Evolutionary conservation across 495 filamentous ascomycete genomes (phyloP).

Genomic region (Lichenothelia convexa): DNA sequence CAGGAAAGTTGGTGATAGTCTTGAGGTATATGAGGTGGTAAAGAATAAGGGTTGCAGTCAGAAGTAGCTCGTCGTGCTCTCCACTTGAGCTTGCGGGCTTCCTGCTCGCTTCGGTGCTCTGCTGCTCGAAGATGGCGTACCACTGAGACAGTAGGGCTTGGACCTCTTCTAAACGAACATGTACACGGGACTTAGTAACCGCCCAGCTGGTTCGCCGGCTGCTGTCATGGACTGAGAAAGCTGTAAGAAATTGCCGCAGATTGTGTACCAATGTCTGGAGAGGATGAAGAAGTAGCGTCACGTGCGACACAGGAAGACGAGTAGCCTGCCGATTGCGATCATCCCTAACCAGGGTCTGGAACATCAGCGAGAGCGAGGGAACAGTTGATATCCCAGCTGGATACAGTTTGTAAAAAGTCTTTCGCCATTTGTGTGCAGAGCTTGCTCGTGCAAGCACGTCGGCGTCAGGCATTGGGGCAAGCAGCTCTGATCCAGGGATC

Average conservation of each 20-base stretch:
- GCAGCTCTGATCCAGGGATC: conserved; percentile 5
- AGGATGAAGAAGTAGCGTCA: not conserved
- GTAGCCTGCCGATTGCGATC: not conserved
- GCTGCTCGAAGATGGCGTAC: conserved; percentile 1
- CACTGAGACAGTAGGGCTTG: conserved; percentile 5
- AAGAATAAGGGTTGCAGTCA: conserved; percentile 7
- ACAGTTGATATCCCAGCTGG: not conserved
- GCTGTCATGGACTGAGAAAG: not conserved
- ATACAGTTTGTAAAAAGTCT: not conserved
- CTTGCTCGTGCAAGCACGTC: conserved; percentile 6
- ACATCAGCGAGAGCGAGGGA: not conserved
- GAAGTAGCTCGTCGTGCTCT: too few species aligned
- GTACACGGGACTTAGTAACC: too few species aligned
- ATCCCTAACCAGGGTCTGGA: too few species aligned
- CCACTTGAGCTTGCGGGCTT: too few species aligned
- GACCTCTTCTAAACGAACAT: not conserved
- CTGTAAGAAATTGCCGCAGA: not conserved
- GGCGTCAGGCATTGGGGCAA: conserved; percentile 7
- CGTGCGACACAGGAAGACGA: too few species aligned
- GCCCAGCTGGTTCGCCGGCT: not conserved
- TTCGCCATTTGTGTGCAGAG: not conserved
- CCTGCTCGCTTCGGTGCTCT: not conserved
- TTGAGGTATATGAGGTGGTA: conserved; percentile 11
- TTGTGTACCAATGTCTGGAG: not conserved
- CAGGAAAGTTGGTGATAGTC: conserved; percentile 6